Conservation (phyloP, 345 rosid genomes). For the Populus davidiana region DNA sequence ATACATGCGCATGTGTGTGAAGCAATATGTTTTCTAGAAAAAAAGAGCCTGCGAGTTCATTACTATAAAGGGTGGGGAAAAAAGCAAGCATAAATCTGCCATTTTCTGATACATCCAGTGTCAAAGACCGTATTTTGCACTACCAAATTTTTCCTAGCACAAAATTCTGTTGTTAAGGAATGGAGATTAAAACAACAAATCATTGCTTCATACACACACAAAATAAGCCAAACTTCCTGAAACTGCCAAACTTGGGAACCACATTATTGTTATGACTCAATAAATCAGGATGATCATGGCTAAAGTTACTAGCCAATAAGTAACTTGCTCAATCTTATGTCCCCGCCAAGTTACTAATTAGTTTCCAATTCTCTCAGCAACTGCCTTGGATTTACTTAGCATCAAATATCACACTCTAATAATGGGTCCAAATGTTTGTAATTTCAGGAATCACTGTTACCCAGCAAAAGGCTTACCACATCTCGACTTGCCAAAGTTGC, state of each 20-base stretch:
- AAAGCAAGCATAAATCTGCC: background rate
- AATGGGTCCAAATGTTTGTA: background rate
- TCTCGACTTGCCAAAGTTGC: constrained; percentile 96
- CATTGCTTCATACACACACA: background rate
- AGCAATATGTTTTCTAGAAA: background rate
- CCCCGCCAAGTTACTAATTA: background rate
- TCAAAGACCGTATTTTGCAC: background rate
- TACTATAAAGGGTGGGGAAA: no score
- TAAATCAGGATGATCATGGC: background rate
- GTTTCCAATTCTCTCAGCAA: background rate
- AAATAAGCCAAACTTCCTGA: no score
- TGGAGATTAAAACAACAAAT: no score
- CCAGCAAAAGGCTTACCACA: constrained; percentile 54
- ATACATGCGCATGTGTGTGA: no score
- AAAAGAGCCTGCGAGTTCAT: background rate
- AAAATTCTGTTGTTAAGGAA: background rate
- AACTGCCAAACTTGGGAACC: background rate
- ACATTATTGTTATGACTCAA: background rate
- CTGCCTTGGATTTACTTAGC: background rate
- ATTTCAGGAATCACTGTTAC: background rate
- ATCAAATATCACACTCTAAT: background rate
- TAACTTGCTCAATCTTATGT: background rate
- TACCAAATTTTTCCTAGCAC: background rate
- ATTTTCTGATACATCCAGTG: background rate
- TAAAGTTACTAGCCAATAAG: background rate